Evolutionary conservation across 805 yeast genomes (phyloP).

Genomic region (Vanderwaltozyma yarrowii): DNA sequence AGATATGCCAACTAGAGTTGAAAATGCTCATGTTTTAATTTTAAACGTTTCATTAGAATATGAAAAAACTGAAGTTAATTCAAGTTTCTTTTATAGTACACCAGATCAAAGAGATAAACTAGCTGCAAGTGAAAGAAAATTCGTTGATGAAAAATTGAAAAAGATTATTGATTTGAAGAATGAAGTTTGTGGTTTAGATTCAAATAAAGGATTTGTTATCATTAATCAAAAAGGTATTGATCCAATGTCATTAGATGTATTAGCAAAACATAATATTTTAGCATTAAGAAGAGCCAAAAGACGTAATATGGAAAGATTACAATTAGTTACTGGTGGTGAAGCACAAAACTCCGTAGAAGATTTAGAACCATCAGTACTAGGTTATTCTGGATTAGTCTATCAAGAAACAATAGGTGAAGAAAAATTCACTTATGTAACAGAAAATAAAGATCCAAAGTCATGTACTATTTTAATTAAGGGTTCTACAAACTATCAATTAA

Average conservation of each 20-base stretch:
- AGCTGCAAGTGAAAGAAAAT: slow-evolving; percentile 85
- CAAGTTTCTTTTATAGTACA: slow-evolving; percentile 85
- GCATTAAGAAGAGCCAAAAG: slow-evolving; percentile 97
- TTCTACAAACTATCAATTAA: slow-evolving; percentile 78
- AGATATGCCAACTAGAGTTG: slow-evolving; percentile 88
- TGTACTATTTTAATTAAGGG: slow-evolving; percentile 91
- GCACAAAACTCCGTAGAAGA: slow-evolving; percentile 98
- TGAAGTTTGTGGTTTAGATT: slow-evolving; percentile 72
- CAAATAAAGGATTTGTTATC: slow-evolving; percentile 75
- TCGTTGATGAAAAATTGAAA: slow-evolving; percentile 86
- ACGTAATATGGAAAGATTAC: slow-evolving; percentile 98
- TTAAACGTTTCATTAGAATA: slow-evolving; percentile 92
- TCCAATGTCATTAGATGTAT: slow-evolving; percentile 91
- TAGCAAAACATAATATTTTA: slow-evolving; percentile 85
- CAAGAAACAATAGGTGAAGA: slow-evolving; percentile 96
- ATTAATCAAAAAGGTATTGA: slow-evolving; percentile 98
- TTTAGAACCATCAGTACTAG: slow-evolving; percentile 65
- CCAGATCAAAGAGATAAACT: slow-evolving; percentile 96
- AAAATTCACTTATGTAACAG: slow-evolving; percentile 91
- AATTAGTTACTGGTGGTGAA: slow-evolving; percentile 91
- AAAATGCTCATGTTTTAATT: slow-evolving; percentile 76
- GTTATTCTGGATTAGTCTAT: slow-evolving; percentile 81
- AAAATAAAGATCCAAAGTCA: slow-evolving; percentile 78
- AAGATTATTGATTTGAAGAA: slow-evolving; percentile 90
- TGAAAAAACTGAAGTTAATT: slow-evolving; percentile 95